Evolutionary conservation across 805 yeast genomes (phyloP), one percentile per base, ranked within the genome.

Genomic region (Saccharomycopsis schoenii): DNA sequence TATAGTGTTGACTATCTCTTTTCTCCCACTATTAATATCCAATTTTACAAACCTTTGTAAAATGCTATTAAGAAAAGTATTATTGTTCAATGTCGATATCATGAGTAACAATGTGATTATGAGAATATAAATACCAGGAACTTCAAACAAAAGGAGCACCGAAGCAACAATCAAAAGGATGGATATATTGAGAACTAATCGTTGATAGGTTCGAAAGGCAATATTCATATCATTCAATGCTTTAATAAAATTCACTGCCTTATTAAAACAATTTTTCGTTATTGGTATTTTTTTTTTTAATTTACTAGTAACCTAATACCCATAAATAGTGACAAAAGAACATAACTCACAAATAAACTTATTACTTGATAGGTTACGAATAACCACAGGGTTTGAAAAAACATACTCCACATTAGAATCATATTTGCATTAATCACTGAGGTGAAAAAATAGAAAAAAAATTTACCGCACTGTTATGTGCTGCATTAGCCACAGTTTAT

Each of bases 1-100:
- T 8, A 83, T 68, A 0, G 87, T 78, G 34, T 66, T 68, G 1
- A 74, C 65, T 12, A 77, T 29, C 2, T 69, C 70, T 34, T 62
- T 65, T 40, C 75, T 67, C 1, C 69, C 66, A 2, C 50, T 41
- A 1, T 55, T 15, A 58, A 66, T 61, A 34, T 70, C 70, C 3
- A 61, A 55, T 40, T 68, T 66, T 21, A 66, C 63, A 34, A 47
- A 47, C 34, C 15, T 21, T 24, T 2, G 34, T n/a, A 47, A 47
- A 24, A 70, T 57, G 51, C 56, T 65, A 10, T 64, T 62, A 8
- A 71, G 54, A 14, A 71, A 37, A 64, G 67, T 66, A 14, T 65
- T 62, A 56, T 15, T 17, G 39, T 25, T 36, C 21, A 21, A 29
- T 25, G 12, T 21, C 17, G 58, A 9, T 21, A 47, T 11, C 29